Evolutionary conservation across 1,139 yeast species (phyloP).

Genomic region (Blastobotrys arbuscula): DNA sequence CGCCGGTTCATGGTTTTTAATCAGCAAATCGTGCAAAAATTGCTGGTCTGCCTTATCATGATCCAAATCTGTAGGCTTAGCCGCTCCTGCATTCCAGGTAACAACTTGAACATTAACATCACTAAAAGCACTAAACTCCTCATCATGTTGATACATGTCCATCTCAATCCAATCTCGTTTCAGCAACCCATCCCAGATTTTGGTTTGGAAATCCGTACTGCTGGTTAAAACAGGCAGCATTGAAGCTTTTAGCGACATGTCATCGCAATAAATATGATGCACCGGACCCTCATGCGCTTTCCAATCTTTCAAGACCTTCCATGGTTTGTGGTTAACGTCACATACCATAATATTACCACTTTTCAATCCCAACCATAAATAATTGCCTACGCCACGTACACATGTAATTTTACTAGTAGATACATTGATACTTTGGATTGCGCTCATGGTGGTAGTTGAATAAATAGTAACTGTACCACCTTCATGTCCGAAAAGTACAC

Average conservation of each 20-base stretch:
- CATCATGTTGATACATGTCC: constrained; percentile 30
- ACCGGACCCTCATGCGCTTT: constrained; percentile 35
- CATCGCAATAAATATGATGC: constrained; percentile 19
- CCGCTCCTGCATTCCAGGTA: constrained; percentile 43
- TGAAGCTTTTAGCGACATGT: constrained; percentile 14
- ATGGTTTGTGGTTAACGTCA: constrained; percentile 31
- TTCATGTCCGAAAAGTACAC: constrained; percentile 39
- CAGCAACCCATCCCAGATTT: constrained; percentile 36
- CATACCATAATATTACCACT: constrained; percentile 37
- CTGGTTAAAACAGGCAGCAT: constrained; percentile 20
- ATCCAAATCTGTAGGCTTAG: constrained; percentile 34
- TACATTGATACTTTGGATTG: constrained; percentile 33
- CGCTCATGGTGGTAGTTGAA: constrained; percentile 24
- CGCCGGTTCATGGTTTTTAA: constrained; percentile 20
- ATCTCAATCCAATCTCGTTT: constrained; percentile 35
- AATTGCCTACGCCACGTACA: constrained; percentile 31
- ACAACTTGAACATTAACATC: constrained; percentile 31
- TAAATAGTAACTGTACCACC: constrained; percentile 38
- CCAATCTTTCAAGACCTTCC: constrained; percentile 38
- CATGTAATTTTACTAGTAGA: constrained; percentile 34
- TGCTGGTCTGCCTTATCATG: constrained; percentile 19
- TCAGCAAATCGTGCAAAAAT: constrained; percentile 20
- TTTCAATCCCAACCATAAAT: constrained; percentile 39
- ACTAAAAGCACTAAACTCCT: constrained; percentile 29
- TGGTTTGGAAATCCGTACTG: constrained; percentile 23